Evolutionary conservation across 176 grass and related monocot species (phyloP).

Genomic region (Puya raimondii): DNA sequence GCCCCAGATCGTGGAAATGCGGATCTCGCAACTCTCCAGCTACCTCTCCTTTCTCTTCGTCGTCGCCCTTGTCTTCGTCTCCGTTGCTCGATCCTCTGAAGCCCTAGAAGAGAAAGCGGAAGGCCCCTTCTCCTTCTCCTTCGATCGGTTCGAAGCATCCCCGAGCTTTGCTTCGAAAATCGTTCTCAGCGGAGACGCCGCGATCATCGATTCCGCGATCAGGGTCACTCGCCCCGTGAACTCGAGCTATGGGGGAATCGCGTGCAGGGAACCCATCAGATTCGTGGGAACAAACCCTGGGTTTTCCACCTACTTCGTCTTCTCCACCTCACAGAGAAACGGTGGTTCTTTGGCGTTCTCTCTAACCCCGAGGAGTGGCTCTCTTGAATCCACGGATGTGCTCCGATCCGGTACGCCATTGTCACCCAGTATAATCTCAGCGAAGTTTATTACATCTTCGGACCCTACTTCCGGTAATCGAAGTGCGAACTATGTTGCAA

Average conservation of each 20-base stretch:
- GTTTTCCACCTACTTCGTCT: conserved; percentile 13
- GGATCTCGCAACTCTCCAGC: not conserved
- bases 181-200: conserved; percentile 5
- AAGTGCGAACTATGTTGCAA: conserved; percentile 2
- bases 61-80: not conserved
- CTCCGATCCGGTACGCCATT: not conserved
- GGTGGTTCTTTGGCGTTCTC: not conserved
- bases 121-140: conserved; percentile 3
- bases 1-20: not conserved
- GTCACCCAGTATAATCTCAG: not conserved
- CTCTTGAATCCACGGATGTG: not conserved
- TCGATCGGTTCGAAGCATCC: conserved; percentile 6
- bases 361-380: not conserved
- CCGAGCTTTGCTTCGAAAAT: conserved; percentile 2
- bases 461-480: not conserved
- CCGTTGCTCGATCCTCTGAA: not conserved
- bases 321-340: conserved; percentile 2
- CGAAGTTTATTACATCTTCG: not conserved
- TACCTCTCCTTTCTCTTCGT: not conserved
- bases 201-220: not conserved
- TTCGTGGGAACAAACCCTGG: conserved; percentile 9
- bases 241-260: conserved; percentile 2
- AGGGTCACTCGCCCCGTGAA: not conserved
- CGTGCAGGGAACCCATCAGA: conserved; percentile 9
- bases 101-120: not conserved